A percentile compares a stretch with the other conserved stretches of the same genome.
Evolutionary conservation across 2,329 filamentous ascomycete genomes (phyloP).

Genomic region (Xylaria sp.): DNA sequence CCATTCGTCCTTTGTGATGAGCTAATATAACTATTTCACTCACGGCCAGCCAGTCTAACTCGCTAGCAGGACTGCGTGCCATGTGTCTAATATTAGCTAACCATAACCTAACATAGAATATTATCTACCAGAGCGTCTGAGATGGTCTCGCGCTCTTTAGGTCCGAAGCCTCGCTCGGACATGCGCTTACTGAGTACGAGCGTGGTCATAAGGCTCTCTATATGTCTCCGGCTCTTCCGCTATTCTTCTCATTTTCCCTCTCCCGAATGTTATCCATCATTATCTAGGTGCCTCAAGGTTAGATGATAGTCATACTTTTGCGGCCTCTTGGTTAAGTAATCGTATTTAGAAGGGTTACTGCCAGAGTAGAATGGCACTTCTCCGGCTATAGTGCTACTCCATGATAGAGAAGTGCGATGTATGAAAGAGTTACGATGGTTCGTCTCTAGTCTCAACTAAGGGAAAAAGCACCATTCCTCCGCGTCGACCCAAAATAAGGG

Average conservation of each 20-base stretch:
- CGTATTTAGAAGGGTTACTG: background rate
- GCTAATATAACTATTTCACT: no score
- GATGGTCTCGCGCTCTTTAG: background rate
- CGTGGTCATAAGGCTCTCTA: constrained; percentile 3
- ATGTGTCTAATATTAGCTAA: background rate
- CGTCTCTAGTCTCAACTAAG: background rate
- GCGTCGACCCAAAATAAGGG: background rate
- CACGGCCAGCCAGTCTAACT: background rate
- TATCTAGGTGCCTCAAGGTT: background rate
- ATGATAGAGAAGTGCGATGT: background rate
- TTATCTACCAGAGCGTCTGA: background rate
- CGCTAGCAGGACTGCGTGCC: background rate
- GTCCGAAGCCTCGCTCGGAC: background rate
- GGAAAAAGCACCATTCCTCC: no score
- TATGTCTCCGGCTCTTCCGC: background rate
- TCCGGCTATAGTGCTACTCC: background rate
- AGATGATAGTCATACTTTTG: background rate
- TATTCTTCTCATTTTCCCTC: background rate
- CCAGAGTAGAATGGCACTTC: background rate
- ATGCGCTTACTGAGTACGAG: constrained; percentile 4
- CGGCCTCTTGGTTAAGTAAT: background rate
- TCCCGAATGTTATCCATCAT: background rate
- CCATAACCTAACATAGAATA: background rate
- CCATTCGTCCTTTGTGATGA: no score
- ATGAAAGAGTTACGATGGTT: background rate